phyloP scores from a whole-genome alignment of 2,329 filamentous ascomycete species.

The Zymoseptoria crescenta region DNA sequence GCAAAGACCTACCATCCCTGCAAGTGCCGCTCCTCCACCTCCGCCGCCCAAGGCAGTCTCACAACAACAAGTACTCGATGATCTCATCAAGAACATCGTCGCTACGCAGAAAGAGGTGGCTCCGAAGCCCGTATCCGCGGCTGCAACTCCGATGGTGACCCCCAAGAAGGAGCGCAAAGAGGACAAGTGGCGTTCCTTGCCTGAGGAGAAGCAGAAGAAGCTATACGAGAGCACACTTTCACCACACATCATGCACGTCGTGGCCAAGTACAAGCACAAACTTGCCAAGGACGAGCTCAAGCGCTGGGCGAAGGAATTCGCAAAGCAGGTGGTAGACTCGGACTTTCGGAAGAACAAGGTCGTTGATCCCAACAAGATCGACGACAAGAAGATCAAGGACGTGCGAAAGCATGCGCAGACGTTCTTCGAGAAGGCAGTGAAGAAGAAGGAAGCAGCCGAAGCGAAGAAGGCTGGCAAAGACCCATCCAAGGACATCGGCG shows the following conservation, averaged over 20 bases:
- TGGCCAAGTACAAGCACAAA: slow-evolving; percentile 80
- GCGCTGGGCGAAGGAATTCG: slow-evolving; percentile 55
- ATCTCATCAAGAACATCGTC: slow-evolving; percentile 61
- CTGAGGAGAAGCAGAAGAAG: slow-evolving; percentile 85
- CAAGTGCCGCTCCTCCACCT: slow-evolving; percentile 43
- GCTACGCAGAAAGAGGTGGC: slow-evolving; percentile 55
- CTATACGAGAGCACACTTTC: slow-evolving; percentile 87
- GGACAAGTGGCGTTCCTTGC: slow-evolving; percentile 63
- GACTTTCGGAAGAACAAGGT: slow-evolving; percentile 91
- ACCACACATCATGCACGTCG: slow-evolving; percentile 74
- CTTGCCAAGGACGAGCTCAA: slow-evolving; percentile 72
- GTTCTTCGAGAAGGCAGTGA: slow-evolving; percentile 78
- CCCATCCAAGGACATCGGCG: slow-evolving; percentile 22
- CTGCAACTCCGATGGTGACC: slow-evolving; percentile 57
- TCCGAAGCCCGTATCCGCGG: slow-evolving; percentile 43
- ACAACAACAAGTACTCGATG: slow-evolving; percentile 69
- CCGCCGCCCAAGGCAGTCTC: slow-evolving; percentile 58
- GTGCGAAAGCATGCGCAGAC: slow-evolving; percentile 77
- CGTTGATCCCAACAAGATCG: slow-evolving; percentile 68
- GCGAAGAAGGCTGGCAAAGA: slow-evolving; percentile 52
- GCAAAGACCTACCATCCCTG: slow-evolving; percentile 65
- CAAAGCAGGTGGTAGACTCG: slow-evolving; percentile 80
- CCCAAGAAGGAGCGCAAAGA: slow-evolving; percentile 48
- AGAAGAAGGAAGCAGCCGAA: slow-evolving; percentile 64
- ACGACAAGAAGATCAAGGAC: slow-evolving; percentile 69